Evolutionary conservation across 306 rosid species (phyloP).

Genomic region (Cucumis hystrix): DNA sequence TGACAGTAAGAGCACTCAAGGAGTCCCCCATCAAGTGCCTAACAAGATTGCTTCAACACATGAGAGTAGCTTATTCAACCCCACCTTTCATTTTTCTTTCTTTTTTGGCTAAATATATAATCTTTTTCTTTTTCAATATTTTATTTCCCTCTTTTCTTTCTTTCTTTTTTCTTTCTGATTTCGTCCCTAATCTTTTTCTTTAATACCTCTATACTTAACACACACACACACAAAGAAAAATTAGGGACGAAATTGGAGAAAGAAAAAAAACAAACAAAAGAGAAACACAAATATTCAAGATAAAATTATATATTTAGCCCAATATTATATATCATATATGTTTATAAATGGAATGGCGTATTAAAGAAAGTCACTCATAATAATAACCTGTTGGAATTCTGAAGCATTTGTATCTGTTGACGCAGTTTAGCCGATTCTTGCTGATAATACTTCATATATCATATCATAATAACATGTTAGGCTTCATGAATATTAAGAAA

Average conservation of each 20-base stretch:
- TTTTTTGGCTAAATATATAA: neutral
- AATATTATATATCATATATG: neutral
- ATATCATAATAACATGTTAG: neutral
- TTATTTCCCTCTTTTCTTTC: neutral
- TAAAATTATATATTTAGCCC: neutral
- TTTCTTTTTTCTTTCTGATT: neutral
- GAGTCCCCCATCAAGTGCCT: conserved; percentile 93
- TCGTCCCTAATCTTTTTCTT: neutral
- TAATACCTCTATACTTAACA: no score
- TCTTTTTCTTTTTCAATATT: neutral
- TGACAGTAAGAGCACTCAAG: conserved; percentile 55
- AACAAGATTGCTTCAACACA: conserved; percentile 4
- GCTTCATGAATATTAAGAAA: neutral
- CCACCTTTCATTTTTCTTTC: neutral
- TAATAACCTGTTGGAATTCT: conserved; percentile 73
- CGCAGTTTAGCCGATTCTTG: conserved; percentile 90
- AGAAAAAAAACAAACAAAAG: no score
- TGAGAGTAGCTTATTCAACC: neutral
- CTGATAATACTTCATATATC: conserved; percentile 51
- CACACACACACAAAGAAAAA: neutral
- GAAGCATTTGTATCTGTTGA: conserved; percentile 88
- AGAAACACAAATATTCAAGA: neutral
- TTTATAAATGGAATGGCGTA: neutral
- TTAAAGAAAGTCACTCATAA: neutral
- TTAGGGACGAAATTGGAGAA: neutral